A percentile compares a stretch with the other conserved stretches of the same genome.
phyloP scores from a whole-genome alignment of 176 grass and related monocot species.

The Avena atlantica region DNA sequence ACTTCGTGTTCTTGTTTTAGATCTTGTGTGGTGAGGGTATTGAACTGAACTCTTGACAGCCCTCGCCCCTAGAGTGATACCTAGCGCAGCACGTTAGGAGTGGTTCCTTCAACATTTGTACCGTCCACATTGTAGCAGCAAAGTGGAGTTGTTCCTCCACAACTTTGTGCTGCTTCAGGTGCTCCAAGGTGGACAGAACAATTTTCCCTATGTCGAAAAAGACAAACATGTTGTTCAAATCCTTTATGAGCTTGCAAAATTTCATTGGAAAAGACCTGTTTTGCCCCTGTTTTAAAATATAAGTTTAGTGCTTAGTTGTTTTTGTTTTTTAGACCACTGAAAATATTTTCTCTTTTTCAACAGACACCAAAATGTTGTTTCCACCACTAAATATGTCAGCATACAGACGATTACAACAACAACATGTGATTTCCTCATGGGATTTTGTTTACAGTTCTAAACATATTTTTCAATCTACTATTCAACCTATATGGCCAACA shows the following conservation, averaged over 20 bases:
- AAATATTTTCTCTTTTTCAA: background rate
- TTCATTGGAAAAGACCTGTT: background rate
- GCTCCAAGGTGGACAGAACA: background rate
- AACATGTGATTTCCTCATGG: background rate
- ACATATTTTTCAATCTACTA: background rate
- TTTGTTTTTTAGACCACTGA: background rate
- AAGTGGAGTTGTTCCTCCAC: too few species aligned
- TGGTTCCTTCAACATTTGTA: too few species aligned
- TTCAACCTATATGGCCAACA: background rate
- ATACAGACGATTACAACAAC: background rate
- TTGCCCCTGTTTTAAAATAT: background rate
- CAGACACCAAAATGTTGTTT: background rate
- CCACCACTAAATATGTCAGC: background rate
- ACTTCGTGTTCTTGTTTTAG: too few species aligned
- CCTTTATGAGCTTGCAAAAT: background rate
- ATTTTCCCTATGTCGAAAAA: background rate
- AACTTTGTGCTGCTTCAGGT: background rate
- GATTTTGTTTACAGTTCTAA: background rate
- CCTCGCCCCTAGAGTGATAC: too few species aligned
- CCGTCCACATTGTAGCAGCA: too few species aligned
- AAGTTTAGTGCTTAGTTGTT: background rate
- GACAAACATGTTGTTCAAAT: background rate
- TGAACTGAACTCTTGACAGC: too few species aligned
- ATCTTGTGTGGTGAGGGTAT: too few species aligned
- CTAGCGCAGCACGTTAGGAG: too few species aligned